Evolutionary conservation across 306 rosid species (phyloP).

Genomic region (Abrus pulchellus): DNA sequence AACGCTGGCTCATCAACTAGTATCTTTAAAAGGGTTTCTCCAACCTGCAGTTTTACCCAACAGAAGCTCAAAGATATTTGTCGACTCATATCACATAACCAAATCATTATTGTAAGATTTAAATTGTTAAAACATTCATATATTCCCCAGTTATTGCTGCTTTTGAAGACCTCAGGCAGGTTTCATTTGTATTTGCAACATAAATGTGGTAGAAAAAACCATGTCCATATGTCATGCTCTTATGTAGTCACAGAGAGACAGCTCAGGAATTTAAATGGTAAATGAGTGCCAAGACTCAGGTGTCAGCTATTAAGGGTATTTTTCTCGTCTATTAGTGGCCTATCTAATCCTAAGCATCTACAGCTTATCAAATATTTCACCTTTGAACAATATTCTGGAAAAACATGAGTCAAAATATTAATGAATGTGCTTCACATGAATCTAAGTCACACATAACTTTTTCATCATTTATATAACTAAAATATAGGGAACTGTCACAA

Average conservation of each 20-base stretch:
- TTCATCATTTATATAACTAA: slow-evolving; percentile 2
- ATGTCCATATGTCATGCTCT: background rate
- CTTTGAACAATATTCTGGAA: slow-evolving; percentile 12
- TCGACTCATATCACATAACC: background rate
- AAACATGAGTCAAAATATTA: slow-evolving; percentile 2
- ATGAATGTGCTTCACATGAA: background rate
- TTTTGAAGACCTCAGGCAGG: slow-evolving; percentile 10
- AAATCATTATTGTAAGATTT: slow-evolving; percentile 30
- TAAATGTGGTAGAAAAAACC: background rate
- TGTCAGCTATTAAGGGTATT: background rate
- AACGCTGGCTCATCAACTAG: slow-evolving; percentile 55
- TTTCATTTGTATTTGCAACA: background rate
- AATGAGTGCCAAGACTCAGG: background rate
- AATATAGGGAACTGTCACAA: background rate
- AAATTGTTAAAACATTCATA: background rate
- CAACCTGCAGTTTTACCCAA: slow-evolving; percentile 72
- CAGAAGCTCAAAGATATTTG: slow-evolving; percentile 38
- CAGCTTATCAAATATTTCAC: background rate
- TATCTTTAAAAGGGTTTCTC: slow-evolving; percentile 84
- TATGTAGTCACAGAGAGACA: background rate
- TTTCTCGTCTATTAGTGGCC: slow-evolving; percentile 1
- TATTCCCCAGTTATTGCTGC: slow-evolving; percentile 20
- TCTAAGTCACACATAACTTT: background rate
- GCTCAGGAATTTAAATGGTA: background rate
- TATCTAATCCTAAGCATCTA: background rate